Conservation (phyloP, 208 protist genomes). For the Acanthamoeba royreba region DNA sequence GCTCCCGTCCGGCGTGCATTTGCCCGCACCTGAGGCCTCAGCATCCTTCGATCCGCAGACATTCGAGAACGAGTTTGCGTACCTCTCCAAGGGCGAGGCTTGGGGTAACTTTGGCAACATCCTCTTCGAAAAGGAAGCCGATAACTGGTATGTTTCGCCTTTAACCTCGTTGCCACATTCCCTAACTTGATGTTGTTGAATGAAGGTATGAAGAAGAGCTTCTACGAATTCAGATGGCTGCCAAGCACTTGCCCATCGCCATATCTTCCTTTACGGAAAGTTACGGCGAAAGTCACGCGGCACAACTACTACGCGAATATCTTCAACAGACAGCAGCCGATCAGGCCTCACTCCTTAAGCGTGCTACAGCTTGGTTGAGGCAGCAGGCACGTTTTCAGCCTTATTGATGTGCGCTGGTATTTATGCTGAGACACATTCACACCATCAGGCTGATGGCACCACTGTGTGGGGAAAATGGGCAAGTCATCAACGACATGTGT, state of each 20-base stretch:
- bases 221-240: background rate
- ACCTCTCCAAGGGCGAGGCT: background rate
- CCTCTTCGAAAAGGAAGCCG: constrained; percentile 26
- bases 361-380: background rate
- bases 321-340: background rate
- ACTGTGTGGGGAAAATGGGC: background rate
- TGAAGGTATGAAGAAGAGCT: constrained; percentile 31
- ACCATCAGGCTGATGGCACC: background rate
- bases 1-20: no score
- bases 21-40: background rate
- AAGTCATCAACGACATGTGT: background rate
- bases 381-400: no score
- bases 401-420: no score
- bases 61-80: background rate
- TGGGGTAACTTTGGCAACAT: constrained; percentile 1
- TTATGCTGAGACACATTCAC: no score
- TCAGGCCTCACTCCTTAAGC: background rate
- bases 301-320: background rate
- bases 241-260: constrained; percentile 23
- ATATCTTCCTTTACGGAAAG: background rate
- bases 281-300: background rate
- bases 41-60: background rate
- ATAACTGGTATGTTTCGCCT: background rate
- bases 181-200: background rate
- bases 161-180: background rate